A percentile compares a stretch with the other conserved stretches of the same genome.
phyloP scores from a whole-genome alignment of 192 early-diverging fungal genomes.

The Diversispora eburnea region DNA sequence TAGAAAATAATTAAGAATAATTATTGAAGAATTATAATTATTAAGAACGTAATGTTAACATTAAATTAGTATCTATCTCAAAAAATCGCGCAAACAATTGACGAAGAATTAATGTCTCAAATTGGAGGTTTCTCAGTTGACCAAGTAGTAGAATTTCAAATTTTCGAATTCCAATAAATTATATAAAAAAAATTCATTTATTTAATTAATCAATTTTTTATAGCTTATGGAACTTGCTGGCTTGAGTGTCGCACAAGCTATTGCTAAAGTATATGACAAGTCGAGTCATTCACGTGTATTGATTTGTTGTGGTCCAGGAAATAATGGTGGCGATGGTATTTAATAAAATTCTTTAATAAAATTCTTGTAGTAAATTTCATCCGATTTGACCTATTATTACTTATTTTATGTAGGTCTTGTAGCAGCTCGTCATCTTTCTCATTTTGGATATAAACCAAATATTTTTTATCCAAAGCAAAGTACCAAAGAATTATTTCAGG shows the following conservation, averaged over 20 bases:
- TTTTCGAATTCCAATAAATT: neutral
- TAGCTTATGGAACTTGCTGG: slow-evolving; percentile 61
- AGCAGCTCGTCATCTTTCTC: slow-evolving; percentile 82
- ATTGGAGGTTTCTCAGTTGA: slow-evolving; percentile 80
- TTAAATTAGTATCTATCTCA: slow-evolving; percentile 54
- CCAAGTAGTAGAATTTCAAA: slow-evolving; percentile 72
- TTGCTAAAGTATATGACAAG: slow-evolving; percentile 64
- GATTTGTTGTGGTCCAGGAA: slow-evolving; percentile 81
- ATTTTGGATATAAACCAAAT: slow-evolving; percentile 81
- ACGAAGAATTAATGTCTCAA: slow-evolving; percentile 79
- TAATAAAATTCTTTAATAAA: neutral
- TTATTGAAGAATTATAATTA: neutral
- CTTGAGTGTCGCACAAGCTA: slow-evolving; percentile 83
- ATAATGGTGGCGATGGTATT: slow-evolving; percentile 94
- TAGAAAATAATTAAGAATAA: neutral
- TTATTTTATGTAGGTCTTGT: slow-evolving; percentile 62
- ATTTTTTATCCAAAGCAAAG: slow-evolving; percentile 82
- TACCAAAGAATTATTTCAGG: slow-evolving; percentile 68
- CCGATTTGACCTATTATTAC: slow-evolving; percentile 3
- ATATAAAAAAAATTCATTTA: neutral
- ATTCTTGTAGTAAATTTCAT: neutral
- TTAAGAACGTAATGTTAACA: neutral
- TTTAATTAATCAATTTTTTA: neutral
- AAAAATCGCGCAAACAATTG: slow-evolving; percentile 66
- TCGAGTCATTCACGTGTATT: slow-evolving; percentile 52